phyloP scores from a whole-genome alignment of 768 basidiomycete species.

The Tremella yokohamensis region DNA sequence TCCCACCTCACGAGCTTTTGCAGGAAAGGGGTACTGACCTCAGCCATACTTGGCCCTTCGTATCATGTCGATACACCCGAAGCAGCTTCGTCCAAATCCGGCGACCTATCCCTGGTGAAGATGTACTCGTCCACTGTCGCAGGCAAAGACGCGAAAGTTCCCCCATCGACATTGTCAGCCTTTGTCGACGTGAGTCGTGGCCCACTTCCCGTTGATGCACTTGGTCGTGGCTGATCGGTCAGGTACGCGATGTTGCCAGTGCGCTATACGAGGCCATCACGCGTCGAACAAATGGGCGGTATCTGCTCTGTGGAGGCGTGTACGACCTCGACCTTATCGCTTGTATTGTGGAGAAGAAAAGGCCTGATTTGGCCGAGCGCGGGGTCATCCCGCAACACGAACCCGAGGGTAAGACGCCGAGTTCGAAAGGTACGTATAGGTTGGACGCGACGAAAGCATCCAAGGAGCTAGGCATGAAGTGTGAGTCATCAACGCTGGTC shows the following conservation, averaged over 20 bases:
- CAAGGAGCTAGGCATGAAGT: constrained; percentile 13
- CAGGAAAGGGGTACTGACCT: background rate
- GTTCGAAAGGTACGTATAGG: constrained; percentile 5
- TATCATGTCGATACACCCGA: constrained; percentile 14
- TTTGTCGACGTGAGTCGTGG: constrained; percentile 20
- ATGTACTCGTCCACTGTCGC: constrained; percentile 6
- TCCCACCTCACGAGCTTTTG: background rate
- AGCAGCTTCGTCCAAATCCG: constrained; percentile 2
- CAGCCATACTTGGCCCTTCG: constrained; percentile 34
- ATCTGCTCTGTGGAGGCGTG: constrained; percentile 18
- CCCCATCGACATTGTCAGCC: constrained; percentile 4
- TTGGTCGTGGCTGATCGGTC: too few species aligned
- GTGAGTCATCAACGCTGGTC: constrained; percentile 7
- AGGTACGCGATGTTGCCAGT: constrained; percentile 19
- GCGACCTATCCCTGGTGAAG: constrained; percentile 17
- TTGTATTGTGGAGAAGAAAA: background rate
- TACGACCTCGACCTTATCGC: constrained; percentile 15
- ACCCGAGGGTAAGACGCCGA: background rate
- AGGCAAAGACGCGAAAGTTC: constrained; percentile 16
- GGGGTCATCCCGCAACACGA: background rate
- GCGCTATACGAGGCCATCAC: constrained; percentile 23
- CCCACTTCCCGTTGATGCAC: too few species aligned
- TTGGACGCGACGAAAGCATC: constrained; percentile 7
- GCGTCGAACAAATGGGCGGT: constrained; percentile 14
- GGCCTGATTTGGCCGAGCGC: constrained; percentile 4